A percentile compares a stretch with the other conserved stretches of the same genome.
phyloP scores from a whole-genome alignment of 1,139 yeast species.

The Suhomyces bribrorum region DNA sequence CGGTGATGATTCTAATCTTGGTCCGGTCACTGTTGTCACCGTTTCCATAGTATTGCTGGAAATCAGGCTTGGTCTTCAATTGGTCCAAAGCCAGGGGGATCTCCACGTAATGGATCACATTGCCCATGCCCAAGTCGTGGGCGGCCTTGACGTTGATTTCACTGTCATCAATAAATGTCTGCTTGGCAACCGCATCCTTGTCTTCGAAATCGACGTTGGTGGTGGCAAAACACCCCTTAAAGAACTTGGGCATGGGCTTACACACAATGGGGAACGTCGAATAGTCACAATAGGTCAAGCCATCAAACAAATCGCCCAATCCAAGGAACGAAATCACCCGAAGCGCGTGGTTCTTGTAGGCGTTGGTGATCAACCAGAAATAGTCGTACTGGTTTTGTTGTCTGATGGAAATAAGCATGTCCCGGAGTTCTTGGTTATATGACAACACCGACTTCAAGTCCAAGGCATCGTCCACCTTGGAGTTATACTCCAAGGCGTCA shows the following conservation, averaged over 20 bases:
- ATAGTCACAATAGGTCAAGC: slow-evolving; percentile 91
- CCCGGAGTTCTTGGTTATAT: slow-evolving; percentile 58
- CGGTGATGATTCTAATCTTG: slow-evolving; percentile 36
- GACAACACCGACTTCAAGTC: slow-evolving; percentile 75
- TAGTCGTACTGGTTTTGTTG: slow-evolving; percentile 34
- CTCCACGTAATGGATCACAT: slow-evolving; percentile 62
- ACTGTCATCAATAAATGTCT: slow-evolving; percentile 81
- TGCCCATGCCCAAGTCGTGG: slow-evolving; percentile 49
- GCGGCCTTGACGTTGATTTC: slow-evolving; percentile 65
- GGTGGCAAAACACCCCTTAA: slow-evolving; percentile 55
- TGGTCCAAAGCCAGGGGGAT: slow-evolving; percentile 41
- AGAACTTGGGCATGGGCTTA: slow-evolving; percentile 72
- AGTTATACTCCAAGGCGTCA: slow-evolving; percentile 86
- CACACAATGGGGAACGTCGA: slow-evolving; percentile 65
- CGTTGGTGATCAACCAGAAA: slow-evolving; percentile 90
- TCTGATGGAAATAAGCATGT: slow-evolving; percentile 49
- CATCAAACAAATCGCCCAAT: slow-evolving; percentile 87
- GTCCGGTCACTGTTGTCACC: slow-evolving; percentile 28
- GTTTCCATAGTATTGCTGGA: slow-evolving; percentile 35
- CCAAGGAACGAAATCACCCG: slow-evolving; percentile 79
- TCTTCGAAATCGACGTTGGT: slow-evolving; percentile 59
- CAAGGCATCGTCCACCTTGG: slow-evolving; percentile 85
- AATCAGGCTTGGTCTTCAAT: slow-evolving; percentile 32
- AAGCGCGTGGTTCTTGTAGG: slow-evolving; percentile 85
- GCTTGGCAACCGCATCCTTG: slow-evolving; percentile 31